These are phyloP conservation scores for Pleurotus sapidus DNA, from an alignment of 768 basidiomycete genomes.

Conservation along the genomic window DNA sequence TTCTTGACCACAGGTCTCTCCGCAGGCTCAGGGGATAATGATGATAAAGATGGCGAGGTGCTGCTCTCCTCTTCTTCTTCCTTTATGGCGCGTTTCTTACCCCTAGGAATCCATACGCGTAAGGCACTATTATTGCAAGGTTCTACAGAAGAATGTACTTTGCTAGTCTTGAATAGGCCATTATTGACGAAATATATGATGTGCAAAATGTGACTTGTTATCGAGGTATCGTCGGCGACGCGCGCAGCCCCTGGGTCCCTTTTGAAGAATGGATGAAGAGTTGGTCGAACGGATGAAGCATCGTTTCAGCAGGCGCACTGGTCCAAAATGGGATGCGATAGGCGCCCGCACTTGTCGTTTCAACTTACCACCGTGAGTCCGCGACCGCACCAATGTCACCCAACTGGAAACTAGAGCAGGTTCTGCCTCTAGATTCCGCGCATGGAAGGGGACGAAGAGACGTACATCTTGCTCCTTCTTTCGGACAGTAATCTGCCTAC, in stretches of 20 bases:
- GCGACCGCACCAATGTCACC: too few species aligned
- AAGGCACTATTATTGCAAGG: not conserved
- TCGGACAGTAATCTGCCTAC: slow-evolving; percentile 95
- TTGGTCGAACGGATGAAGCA: not conserved
- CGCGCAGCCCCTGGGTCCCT: not conserved
- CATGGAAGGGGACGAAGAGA: slow-evolving; percentile 40
- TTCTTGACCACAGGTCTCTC: slow-evolving; percentile 41
- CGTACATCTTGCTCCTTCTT: slow-evolving; percentile 74
- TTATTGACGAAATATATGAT: not conserved
- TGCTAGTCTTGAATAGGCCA: slow-evolving; percentile 8
- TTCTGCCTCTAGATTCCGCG: not conserved
- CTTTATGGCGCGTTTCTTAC: slow-evolving; percentile 48
- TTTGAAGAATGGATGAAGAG: slow-evolving; percentile 6
- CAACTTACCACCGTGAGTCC: too few species aligned
- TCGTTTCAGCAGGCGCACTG: not conserved
- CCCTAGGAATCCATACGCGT: slow-evolving; percentile 26
- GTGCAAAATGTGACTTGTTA: slow-evolving; percentile 1
- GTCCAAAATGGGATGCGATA: not conserved
- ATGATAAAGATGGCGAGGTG: slow-evolving; percentile 21
- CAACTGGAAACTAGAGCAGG: too few species aligned
- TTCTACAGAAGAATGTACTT: slow-evolving; percentile 26
- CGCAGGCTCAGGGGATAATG: slow-evolving; percentile 32
- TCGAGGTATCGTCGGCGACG: slow-evolving; percentile 13
- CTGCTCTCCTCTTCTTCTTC: slow-evolving; percentile 19
- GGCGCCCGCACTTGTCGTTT: not conserved